Evolutionary conservation across 1,284 basidiomycete species (phyloP), one percentile per base, ranked within the genome.

Genomic region (Moesziomyces aphidis): DNA sequence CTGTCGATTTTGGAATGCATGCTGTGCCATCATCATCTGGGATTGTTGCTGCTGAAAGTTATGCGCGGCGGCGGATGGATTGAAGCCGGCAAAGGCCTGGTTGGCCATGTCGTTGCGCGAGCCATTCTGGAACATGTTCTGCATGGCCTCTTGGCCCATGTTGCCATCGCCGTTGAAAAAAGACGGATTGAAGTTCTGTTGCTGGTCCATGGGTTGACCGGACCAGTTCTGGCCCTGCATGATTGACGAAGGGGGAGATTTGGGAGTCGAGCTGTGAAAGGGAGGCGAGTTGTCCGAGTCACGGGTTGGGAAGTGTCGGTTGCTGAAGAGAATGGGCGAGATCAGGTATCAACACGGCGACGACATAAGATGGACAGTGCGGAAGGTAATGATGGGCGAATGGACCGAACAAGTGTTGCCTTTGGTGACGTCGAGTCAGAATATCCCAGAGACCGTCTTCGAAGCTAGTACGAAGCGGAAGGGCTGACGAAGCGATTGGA

Each of bases 211-310:
- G 28, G 58, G 43, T 5, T 61, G 50, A 22, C 48, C 55, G 47
- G 57, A 58, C 71, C 71, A 73, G 17, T 59, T 61, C 22, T 64
- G 65, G 22, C 65, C 51, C 52, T 73, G 71, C 71, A 73, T 73
- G 50, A 23, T 42, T 6, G 21, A 15, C 15, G 17, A 17, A 15
- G 7, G 17, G 15, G 36, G 6, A 8, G 5, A n/a, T 19, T 42
- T n/a, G n/a, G n/a, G 39, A 17, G 19, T 42, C 4, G 13, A 19
- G 19, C 44, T 54, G 42, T 17, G 48, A 11, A 26, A 43, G 51
- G 44, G 36, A 23, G 34, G 26, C 50, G 21, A 22, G 50, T 31
- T 53, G 21, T 19, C 24, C 15, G 43, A 46, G 34, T 26, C 51
- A 36, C 45, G 45, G 56, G 11, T 31, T 39, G 23, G 4, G 15